phyloP scores from a whole-genome alignment of 1,284 basidiomycete species.

The Inonotus obliquus region DNA sequence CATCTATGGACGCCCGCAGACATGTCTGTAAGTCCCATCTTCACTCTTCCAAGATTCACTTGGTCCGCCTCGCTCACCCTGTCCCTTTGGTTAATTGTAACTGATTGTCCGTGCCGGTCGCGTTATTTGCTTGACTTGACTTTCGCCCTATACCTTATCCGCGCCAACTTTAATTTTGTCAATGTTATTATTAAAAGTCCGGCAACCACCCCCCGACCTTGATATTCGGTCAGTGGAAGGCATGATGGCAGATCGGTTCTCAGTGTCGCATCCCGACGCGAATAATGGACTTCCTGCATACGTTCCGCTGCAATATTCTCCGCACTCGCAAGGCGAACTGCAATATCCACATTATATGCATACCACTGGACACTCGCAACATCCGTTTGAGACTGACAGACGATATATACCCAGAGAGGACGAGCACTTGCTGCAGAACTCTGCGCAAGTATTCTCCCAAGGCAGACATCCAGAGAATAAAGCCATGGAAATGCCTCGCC shows the following conservation, averaged over 20 bases:
- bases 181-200: constrained; percentile 19
- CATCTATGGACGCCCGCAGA: constrained; percentile 39
- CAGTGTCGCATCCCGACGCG: constrained; percentile 23
- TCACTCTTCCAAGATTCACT: constrained; percentile 4
- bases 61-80: not conserved
- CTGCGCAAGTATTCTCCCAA: not conserved
- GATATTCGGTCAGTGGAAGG: constrained; percentile 43
- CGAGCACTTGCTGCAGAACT: not conserved
- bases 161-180: constrained; percentile 15
- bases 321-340: not conserved
- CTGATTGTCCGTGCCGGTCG: not conserved
- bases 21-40: constrained; percentile 32
- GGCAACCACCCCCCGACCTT: constrained; percentile 32
- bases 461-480: constrained; percentile 10
- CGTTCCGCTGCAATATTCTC: not conserved
- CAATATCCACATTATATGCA: constrained; percentile 3
- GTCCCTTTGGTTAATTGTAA: not conserved
- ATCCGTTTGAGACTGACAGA: constrained; percentile 12
- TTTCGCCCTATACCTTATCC: constrained; percentile 20
- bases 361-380: not conserved
- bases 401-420: constrained; percentile 11
- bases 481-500: constrained; percentile 12
- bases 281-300: not conserved
- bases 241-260: constrained; percentile 44
- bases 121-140: constrained; percentile 1